These are phyloP conservation scores for Gossypium turneri DNA, from an alignment of 345 rosid species.

Conservation along the genomic window DNA sequence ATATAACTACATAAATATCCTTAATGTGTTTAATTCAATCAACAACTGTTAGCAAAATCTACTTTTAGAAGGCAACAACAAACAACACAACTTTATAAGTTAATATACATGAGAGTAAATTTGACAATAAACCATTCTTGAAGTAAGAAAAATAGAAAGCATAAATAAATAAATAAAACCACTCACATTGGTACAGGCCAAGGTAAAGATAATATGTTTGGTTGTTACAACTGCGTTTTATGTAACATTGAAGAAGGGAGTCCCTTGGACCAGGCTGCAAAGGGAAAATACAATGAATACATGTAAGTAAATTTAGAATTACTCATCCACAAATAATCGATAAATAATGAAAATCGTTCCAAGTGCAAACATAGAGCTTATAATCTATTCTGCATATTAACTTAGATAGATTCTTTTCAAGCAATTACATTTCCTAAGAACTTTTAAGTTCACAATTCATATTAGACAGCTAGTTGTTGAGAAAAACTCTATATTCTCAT, in stretches of 20 bases:
- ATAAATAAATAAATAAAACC: neutral
- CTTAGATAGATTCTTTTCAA: neutral
- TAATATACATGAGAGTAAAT: neutral
- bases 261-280: constrained; percentile 89
- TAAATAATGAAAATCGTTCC: neutral
- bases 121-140: neutral
- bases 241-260: constrained; percentile 73
- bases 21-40: neutral
- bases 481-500: neutral
- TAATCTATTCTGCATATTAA: neutral
- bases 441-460: neutral
- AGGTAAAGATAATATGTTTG: constrained; percentile 81
- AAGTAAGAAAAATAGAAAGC: neutral
- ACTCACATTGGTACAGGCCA: constrained; percentile 59
- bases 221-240: constrained; percentile 63
- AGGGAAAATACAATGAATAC: neutral
- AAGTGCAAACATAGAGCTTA: neutral
- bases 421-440: neutral
- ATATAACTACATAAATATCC: neutral
- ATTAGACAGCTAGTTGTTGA: neutral
- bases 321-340: neutral
- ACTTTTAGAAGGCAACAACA: neutral
- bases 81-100: neutral
- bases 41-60: neutral
- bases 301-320: neutral